Evolutionary conservation across 2,329 filamentous ascomycete species (phyloP), one percentile per base, ranked within the genome.

Genomic region (Hypoxylon sp.): DNA sequence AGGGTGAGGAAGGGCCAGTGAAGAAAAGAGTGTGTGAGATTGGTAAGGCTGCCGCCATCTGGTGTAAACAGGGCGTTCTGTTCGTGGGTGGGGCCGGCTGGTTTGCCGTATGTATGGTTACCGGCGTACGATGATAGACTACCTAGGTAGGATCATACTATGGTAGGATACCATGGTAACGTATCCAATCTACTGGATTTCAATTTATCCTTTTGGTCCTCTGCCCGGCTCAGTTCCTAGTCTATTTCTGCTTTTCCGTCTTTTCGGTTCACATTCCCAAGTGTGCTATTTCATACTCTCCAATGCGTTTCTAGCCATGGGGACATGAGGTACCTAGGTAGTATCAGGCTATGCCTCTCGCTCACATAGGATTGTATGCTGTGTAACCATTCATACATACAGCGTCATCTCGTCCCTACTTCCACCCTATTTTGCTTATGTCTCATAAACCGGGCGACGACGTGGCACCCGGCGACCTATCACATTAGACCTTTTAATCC

Each of bases 1-100:
- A 79, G 82, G 58, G 83, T 87, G 8, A 64, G 75, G 31, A 65
- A 65, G 42, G 59, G 57, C 53, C 68, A 68, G 63, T 72, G 39
- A 65, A n/a, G 5, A 46, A 15, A 11, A 27, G 24, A 27, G 24
- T 31, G 6, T 15, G 19, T 42, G 3, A 19, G 10, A n/a, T 17
- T 19, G 39, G 39, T 19, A 42, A 42, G 39, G 17, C 39, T 44
- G 39, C 39, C 39, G 10, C 17, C 19, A 21, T 44, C 39, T 44
- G 17, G 2, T 3, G 7, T 27, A n/a, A 4, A 8, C 15, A 8
- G 4, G 39, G 7, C 2, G 11, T 4, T 11, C 17, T 42, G 35
- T 42, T 44, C 17, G 39, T 17, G 5, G 11, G 17, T n/a, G 42
- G 27, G 5, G 15, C 11, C 51, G 35, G 24, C 13, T 27, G 31